These are phyloP conservation scores for Salix arbutifolia DNA, from an alignment of 345 rosid species.

Conservation along the genomic window DNA sequence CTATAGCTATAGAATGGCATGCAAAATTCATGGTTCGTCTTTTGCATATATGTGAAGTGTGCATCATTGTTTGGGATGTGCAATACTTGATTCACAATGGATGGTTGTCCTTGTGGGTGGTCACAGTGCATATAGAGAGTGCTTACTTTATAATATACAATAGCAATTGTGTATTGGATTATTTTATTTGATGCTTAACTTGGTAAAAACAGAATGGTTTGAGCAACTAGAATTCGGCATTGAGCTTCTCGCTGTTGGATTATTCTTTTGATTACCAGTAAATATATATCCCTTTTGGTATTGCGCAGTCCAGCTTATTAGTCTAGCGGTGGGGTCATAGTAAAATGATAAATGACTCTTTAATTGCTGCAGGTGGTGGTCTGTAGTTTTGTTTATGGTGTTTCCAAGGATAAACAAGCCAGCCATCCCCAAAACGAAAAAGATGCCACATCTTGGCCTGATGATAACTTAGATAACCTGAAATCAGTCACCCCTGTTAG, in stretches of 20 bases:
- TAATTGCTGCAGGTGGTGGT: slow-evolving; percentile 66
- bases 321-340: background rate
- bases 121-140: background rate
- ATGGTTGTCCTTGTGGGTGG: background rate
- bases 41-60: background rate
- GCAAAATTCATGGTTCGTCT: background rate
- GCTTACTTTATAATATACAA: background rate
- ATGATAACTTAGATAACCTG: slow-evolving; percentile 31
- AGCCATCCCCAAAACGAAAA: slow-evolving; percentile 42
- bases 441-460: slow-evolving; percentile 31
- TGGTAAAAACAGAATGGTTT: background rate
- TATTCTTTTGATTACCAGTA: no score
- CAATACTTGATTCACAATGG: background rate
- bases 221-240: background rate
- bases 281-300: background rate
- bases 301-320: background rate
- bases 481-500: slow-evolving; percentile 16
- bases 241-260: no score
- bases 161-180: background rate
- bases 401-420: slow-evolving; percentile 52
- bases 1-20: background rate
- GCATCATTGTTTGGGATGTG: background rate
- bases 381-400: slow-evolving; percentile 80
- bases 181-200: background rate
- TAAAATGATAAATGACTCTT: slow-evolving; percentile 1